These are phyloP conservation scores for Fagus sylvatica DNA, from an alignment of 306 rosid species.

Conservation along the genomic window DNA sequence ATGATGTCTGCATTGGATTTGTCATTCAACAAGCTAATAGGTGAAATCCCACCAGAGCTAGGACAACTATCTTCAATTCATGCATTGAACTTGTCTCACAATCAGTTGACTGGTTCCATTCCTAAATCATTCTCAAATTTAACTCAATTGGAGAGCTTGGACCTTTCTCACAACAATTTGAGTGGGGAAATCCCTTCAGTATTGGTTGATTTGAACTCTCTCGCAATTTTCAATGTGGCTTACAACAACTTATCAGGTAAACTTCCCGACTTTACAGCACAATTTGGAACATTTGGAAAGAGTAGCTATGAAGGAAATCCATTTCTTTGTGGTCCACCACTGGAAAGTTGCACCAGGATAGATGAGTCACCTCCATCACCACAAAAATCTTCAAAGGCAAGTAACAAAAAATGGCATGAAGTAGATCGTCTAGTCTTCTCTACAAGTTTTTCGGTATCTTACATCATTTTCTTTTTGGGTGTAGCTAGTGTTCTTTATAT, in stretches of 20 bases:
- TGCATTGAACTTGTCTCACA: slow-evolving; percentile 4
- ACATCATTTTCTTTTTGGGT: not conserved
- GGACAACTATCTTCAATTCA: not conserved
- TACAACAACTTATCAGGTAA: slow-evolving; percentile 12
- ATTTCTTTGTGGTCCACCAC: not conserved
- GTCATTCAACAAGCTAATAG: not conserved
- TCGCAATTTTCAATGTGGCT: not conserved
- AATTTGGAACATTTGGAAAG: not conserved
- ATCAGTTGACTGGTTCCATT: slow-evolving; percentile 2
- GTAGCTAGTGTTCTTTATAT: no score
- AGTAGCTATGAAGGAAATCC: slow-evolving; percentile 8
- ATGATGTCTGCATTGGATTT: not conserved
- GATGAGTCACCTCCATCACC: no score
- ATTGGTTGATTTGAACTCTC: not conserved
- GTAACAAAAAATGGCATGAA: no score
- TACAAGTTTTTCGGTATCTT: not conserved
- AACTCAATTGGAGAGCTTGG: slow-evolving; percentile 1
- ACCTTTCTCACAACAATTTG: slow-evolving; percentile 8
- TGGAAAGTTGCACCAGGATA: not conserved
- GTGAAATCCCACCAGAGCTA: not conserved
- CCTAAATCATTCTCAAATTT: not conserved
- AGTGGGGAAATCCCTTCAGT: not conserved
- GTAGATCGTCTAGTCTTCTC: not conserved
- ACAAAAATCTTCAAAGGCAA: no score
- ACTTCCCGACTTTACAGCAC: not conserved